A percentile compares a stretch with the other conserved stretches of the same genome.
Conservation (phyloP, 2,329 filamentous ascomycete species). For the Xylariomycetidae sp. region DNA sequence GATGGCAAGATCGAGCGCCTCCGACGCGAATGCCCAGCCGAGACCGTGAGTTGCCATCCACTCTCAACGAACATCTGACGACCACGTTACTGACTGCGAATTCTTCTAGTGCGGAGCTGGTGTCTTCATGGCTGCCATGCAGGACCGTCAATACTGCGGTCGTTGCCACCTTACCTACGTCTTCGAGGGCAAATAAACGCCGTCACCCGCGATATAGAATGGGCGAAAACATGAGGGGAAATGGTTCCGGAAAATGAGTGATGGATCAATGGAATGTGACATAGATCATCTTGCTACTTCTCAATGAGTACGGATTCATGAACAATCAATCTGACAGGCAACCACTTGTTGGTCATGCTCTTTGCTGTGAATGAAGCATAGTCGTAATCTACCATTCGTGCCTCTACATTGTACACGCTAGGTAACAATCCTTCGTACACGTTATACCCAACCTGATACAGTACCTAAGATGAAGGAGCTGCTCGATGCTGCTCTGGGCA, state of each 20-base stretch:
- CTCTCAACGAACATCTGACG: neutral
- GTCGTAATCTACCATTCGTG: too few species aligned
- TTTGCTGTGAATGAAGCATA: too few species aligned
- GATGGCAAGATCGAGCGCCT: conserved; percentile 99
- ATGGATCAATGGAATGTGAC: conserved; percentile 7
- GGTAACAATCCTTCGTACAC: too few species aligned
- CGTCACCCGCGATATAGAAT: too few species aligned
- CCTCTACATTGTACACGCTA: too few species aligned
- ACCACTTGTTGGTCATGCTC: too few species aligned
- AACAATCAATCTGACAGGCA: too few species aligned
- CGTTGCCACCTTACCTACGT: conserved; percentile 70
- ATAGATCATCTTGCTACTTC: conserved; percentile 6
- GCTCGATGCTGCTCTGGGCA: too few species aligned
- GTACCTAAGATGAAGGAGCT: too few species aligned
- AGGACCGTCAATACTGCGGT: conserved; percentile 97
- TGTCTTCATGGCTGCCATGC: conserved; percentile 99
- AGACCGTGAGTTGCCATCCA: conserved; percentile 61
- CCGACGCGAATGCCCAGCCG: conserved; percentile 91
- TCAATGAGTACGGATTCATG: conserved; percentile 5
- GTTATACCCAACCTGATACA: too few species aligned
- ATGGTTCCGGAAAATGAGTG: too few species aligned
- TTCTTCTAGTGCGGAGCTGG: conserved; percentile 82
- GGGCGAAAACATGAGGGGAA: too few species aligned
- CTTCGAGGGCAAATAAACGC: conserved; percentile 59
- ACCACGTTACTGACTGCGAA: neutral